Conservation (phyloP, 2,329 filamentous ascomycete genomes). For the Elsinoe necatrix region DNA sequence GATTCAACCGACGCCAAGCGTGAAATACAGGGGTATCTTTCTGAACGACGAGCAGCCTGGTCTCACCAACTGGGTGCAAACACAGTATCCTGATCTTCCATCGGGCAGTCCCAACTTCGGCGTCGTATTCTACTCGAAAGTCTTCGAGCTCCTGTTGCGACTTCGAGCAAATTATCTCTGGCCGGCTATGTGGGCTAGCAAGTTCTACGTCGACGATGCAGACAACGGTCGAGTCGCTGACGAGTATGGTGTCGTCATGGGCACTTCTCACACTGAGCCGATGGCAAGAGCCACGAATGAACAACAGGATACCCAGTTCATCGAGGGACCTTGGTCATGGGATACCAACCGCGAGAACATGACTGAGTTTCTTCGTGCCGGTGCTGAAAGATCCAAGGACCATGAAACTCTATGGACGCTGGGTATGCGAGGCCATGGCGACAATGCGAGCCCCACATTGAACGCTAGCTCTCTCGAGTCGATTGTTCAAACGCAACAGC, state of each 20-base stretch:
- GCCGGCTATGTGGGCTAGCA: slow-evolving; percentile 62
- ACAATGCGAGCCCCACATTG: slow-evolving; percentile 51
- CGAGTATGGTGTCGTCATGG: slow-evolving; percentile 65
- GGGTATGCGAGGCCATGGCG: slow-evolving; percentile 61
- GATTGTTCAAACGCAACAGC: slow-evolving; percentile 52
- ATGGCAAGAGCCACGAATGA: slow-evolving; percentile 53
- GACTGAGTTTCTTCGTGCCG: slow-evolving; percentile 59
- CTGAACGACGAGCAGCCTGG: slow-evolving; percentile 63
- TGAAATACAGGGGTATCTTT: slow-evolving; percentile 63
- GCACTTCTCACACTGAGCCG: slow-evolving; percentile 65
- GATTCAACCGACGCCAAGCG: slow-evolving; percentile 50
- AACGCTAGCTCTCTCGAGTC: slow-evolving; percentile 53
- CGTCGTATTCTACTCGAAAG: slow-evolving; percentile 57
- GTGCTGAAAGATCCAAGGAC: slow-evolving; percentile 54
- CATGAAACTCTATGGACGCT: slow-evolving; percentile 60
- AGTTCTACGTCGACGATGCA: slow-evolving; percentile 64
- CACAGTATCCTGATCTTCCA: slow-evolving; percentile 38
- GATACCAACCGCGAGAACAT: slow-evolving; percentile 61
- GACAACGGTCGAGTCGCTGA: slow-evolving; percentile 61
- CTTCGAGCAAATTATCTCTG: slow-evolving; percentile 67
- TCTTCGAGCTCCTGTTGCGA: slow-evolving; percentile 64
- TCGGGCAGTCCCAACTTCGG: slow-evolving; percentile 35
- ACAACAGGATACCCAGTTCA: slow-evolving; percentile 34
- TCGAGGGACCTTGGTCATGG: slow-evolving; percentile 59
- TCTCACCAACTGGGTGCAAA: slow-evolving; percentile 56